Base-by-base conservation (phyloP, 2,329 filamentous ascomycete genomes). In the Phialocephala sp. region DNA sequence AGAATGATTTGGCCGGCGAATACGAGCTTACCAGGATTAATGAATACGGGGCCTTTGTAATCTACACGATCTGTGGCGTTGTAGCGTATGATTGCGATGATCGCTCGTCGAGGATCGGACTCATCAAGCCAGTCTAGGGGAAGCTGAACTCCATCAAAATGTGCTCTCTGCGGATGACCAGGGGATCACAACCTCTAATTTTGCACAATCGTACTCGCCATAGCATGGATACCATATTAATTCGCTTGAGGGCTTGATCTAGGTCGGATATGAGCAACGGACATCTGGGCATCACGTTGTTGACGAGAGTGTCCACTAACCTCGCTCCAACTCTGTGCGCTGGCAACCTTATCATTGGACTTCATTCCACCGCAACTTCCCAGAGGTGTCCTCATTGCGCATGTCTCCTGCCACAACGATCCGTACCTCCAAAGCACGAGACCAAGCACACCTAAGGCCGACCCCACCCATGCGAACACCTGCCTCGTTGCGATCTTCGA, bases 181-280 rank as follows among this genome's bases (percentile, higher is more conserved):
- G 37, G 39, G 6, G 15, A 3, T 12, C 4, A 47, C 57, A 50
- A 73, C 65, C 37, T 73, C 68, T 15, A 75, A 61, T 24, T 69
- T 69, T 6, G 74, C 69, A 59, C 73, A 75, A 43, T 72, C 63
- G 45, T 72, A 73, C 0, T 45, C 59, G 12, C 66, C 61, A 56
- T 71, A 68, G 43, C 74, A 75, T 8, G 59, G 50, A 52, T 71
- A 68, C 74, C 73, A 75, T 45, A 67, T 37, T 8, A 73, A 60
- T 15, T 70, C 59, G 8, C n/a, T 55, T 14, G 64, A 66, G 1
- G 66, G 62, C 39, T 60, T 41, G 18, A 66, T 61, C 62, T 67
- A n/a, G 4, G 9, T 22, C n/a, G 27, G n/a, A 20, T n/a, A 14
- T 61, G 36, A 61, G 45, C 1, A 15, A 12, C 22, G 45, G 14